Base-by-base conservation (phyloP, 805 yeast species). In the Nakazawaea anatomiae region DNA sequence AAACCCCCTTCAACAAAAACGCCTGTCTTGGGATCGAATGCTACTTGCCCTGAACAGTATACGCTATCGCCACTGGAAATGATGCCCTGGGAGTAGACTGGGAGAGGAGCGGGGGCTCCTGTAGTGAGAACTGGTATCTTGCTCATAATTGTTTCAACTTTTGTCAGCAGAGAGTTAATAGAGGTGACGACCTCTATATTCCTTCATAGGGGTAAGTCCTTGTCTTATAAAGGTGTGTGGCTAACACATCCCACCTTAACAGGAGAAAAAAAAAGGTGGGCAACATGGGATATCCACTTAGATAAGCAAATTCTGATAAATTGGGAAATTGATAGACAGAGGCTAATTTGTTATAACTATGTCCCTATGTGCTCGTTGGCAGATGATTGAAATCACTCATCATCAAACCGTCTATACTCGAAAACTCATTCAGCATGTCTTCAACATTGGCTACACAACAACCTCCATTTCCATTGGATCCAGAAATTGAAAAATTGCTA, bases 401-500 rank as follows among this genome's bases (percentile, higher is more conserved):
- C 35, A 32, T 32, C 35, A 32, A 32, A 32, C 11, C 35, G 28
- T 12, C 46, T 6, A 12, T 30, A 30, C 10, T 8, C 12, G 12
- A 43, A 4, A 10, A 30, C 36, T 4, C 27, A 34, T 14, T 27
- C 18, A 44, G 25, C 14, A 39, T 34, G 47, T 32, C 39, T 29
- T 11, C 39, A 28, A 32, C 40, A 40, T 5, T 29, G 11, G 10
- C 31, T 10, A n/a, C 28, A 6, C 51, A 51, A 28, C 49, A 48
- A 31, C 54, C 54, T 27, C 54, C 54, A 3, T 52, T 44, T 29
- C 54, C 54, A 12, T 42, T 52, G 42, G 39, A 48, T 28, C 60
- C 58, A 7, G 48, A 51, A 45, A 50, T 52, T 38, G 46, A 31
- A n/a, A 42, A 42, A 30, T 30, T 43, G 47, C 53, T 72, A 42